Evolutionary conservation across 2,329 filamentous ascomycete species (phyloP).

Genomic region (Pseudogymnoascus sp.): DNA sequence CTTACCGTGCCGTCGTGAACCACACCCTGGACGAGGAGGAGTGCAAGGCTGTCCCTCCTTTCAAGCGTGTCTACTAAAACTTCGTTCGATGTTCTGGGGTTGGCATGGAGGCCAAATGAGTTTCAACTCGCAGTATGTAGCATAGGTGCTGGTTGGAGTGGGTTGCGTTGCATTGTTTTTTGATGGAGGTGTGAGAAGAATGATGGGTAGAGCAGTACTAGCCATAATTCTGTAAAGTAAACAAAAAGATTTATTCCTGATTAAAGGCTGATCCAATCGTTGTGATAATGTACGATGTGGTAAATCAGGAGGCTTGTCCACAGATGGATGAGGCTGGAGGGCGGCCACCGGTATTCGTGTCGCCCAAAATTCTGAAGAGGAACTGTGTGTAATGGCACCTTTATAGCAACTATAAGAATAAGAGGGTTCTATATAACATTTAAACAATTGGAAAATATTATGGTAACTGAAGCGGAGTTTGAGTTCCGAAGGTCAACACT

Average conservation of each 20-base stretch:
- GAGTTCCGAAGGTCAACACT: background rate
- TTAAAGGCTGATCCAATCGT: background rate
- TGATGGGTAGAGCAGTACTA: constrained; percentile 8
- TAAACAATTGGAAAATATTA: background rate
- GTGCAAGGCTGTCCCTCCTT: constrained; percentile 92
- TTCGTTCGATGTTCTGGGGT: constrained; percentile 5
- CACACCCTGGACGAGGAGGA: constrained; percentile 88
- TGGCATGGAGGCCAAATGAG: constrained; percentile 4
- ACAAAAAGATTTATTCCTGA: constrained; percentile 2
- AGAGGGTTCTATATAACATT: background rate
- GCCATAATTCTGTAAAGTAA: constrained; percentile 8
- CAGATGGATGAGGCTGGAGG: background rate
- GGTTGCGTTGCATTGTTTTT: constrained; percentile 9
- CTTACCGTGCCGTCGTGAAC: constrained; percentile 75
- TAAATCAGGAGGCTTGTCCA: background rate
- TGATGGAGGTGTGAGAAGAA: constrained; percentile 3
- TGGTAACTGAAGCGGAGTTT: background rate
- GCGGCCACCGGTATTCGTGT: background rate
- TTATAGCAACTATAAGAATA: background rate
- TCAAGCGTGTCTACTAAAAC: constrained; percentile 81
- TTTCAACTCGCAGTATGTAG: constrained; percentile 9
- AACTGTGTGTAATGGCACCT: background rate
- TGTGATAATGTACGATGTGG: background rate
- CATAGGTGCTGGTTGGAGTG: constrained; percentile 9
- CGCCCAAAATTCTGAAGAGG: background rate